Evolutionary conservation across 1,139 yeast genomes (phyloP).

Genomic region (Blastobotrys aristatus): DNA sequence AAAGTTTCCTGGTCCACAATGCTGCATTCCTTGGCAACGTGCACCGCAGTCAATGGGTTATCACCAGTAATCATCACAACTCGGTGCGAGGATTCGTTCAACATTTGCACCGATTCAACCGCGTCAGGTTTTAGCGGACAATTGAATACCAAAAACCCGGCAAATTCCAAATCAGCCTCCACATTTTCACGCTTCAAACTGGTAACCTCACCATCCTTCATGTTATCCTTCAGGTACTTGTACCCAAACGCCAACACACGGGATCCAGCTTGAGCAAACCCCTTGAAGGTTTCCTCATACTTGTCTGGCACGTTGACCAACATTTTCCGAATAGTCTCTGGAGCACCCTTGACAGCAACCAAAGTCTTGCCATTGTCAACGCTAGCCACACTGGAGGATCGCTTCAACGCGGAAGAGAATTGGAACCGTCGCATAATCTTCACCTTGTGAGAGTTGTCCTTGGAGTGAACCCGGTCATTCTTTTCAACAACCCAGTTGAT

Average conservation of each 20-base stretch:
- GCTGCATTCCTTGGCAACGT: conserved; percentile 90
- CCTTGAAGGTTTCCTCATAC: conserved; percentile 82
- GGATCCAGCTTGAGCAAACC: conserved; percentile 91
- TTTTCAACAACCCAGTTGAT: conserved; percentile 80
- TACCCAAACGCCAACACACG: conserved; percentile 94
- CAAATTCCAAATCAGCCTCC: conserved; percentile 71
- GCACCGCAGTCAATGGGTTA: conserved; percentile 96
- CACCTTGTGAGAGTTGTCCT: conserved; percentile 41
- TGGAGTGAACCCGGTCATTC: conserved; percentile 45
- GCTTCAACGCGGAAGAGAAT: conserved; percentile 89
- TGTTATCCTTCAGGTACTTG: conserved; percentile 56
- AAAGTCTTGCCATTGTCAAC: conserved; percentile 50
- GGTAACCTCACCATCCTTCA: conserved; percentile 48
- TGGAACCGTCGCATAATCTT: conserved; percentile 90
- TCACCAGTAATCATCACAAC: conserved; percentile 97
- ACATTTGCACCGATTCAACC: conserved; percentile 80
- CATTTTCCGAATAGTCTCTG: conserved; percentile 90
- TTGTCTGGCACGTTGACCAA: conserved; percentile 63
- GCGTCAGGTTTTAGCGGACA: conserved; percentile 97
- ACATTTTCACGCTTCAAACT: conserved; percentile 65
- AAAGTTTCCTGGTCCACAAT: conserved; percentile 79
- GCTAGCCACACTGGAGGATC: conserved; percentile 86
- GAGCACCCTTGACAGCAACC: conserved; percentile 97
- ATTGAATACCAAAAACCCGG: conserved; percentile 93
- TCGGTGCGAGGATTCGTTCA: conserved; percentile 93